Evolutionary conservation across 441 rosid species (phyloP).

Genomic region (Pelargonium cotyledonis): DNA sequence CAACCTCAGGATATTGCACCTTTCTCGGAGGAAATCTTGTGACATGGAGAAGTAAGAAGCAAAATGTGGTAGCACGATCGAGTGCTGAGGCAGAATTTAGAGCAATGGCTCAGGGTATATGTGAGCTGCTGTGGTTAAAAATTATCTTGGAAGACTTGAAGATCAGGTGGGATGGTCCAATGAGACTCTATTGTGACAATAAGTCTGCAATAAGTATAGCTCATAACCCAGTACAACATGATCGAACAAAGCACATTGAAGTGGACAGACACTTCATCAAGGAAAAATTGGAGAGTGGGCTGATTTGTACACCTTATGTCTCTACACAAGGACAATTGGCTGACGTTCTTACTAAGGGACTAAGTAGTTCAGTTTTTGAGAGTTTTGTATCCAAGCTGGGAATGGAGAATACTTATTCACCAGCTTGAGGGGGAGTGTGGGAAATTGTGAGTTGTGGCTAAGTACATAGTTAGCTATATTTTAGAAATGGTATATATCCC

Average conservation of each 20-base stretch:
- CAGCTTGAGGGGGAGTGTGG: no score
- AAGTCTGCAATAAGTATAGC: slow-evolving; percentile 5
- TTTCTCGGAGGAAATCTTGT: neutral
- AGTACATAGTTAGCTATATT: no score
- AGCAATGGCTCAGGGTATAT: neutral
- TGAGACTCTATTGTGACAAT: neutral
- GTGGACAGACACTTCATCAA: slow-evolving; percentile 10
- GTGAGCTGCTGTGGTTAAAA: neutral
- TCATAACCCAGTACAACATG: slow-evolving; percentile 7
- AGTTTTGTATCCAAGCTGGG: no score
- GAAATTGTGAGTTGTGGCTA: no score
- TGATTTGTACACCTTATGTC: neutral
- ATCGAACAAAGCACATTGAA: slow-evolving; percentile 13
- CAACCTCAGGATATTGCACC: neutral
- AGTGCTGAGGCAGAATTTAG: neutral
- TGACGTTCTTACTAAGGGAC: no score
- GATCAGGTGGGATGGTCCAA: neutral
- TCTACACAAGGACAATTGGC: no score
- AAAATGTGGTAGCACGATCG: neutral
- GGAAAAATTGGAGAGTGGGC: slow-evolving; percentile 6
- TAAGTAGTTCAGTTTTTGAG: no score
- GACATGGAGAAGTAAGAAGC: neutral
- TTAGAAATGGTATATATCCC: no score
- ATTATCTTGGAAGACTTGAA: neutral
- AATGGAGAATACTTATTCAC: no score